Base-by-base conservation (phyloP, 2,329 filamentous ascomycete species). In the Aspergillus sergii region DNA sequence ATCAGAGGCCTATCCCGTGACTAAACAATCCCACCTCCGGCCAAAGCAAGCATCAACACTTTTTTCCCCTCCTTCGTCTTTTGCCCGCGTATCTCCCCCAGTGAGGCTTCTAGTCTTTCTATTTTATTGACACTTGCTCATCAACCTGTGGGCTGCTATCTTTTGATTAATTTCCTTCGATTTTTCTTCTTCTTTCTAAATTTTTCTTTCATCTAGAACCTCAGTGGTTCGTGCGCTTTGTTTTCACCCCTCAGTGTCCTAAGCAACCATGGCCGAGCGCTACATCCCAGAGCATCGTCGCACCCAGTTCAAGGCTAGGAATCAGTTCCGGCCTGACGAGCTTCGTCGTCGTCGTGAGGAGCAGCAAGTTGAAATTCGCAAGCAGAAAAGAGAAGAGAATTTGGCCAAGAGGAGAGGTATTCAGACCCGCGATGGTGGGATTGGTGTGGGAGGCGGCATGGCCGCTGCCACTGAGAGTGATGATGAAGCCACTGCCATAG, bases 251-350 rank as follows among this genome's bases (percentile, higher is more conserved):
- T 64, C 66, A 63, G 59, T 66, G 64, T 59, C 64, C 69, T 64
- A 74, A 69, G 66, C 74, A 72, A 89, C 74, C 83, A 99, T 99
- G 95, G 91, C 95, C 81, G 95, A 99, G 81, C 92, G 95, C 77
- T 99, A 97, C 85, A 99, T 99, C 77, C 95, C 95, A 80, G 95
- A 99, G 85, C 95, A 99, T 86, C 93, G 95, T 81, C 94, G 95
- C 79, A 97, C 93, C 71, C 94, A 97, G 85, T 99, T 97, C 90
- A 99, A 99, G 91, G 95, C 95, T 61, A 97, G 97, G 88, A 94
- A 92, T 83, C 93, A 93, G 76, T 98, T 99, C 87, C 97, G 97
- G 89, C 94, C 94, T 74, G 95, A 99, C 80, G 95, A 99, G 85
- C 90, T 99, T 71, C 93, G 95, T 79, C 94, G 95, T 76, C 95